Base-by-base conservation (phyloP, 73 alveolate genomes). In the Paramecium caudatum region DNA sequence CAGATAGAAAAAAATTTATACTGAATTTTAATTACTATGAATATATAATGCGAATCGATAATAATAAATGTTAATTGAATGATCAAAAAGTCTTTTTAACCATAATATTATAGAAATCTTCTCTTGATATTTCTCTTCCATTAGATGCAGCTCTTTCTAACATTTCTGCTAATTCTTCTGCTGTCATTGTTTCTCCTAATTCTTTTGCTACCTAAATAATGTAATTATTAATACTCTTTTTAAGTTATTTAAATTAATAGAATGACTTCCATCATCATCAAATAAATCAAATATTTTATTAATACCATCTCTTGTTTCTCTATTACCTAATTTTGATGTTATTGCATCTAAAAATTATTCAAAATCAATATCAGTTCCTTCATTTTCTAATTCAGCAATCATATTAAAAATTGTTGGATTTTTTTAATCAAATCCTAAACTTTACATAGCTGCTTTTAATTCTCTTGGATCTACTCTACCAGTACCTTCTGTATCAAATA, bases 391-490 rank as follows among this genome's bases (percentile, higher is more conserved):
- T 82, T 98, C 99, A 37, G 99, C 99, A 37, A 98, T 96, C 98
- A 98, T 96, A 65, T 95, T 92, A 95, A 85, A 97, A 90, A 98
- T 98, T 61, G 99, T 97, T 10, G 99, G 99, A 86, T 98, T 98
- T 93, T 98, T 96, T 61, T 95, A 91, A 91, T 98, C 99, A 91
- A 96, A 98, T 47, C 99, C 99, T 68, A 97, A 91, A 63, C 96
- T 91, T 82, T 97, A 91, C 99, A 98, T 98, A 68, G 99, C 98
- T 39, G 98, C 99, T 90, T 96, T 98, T 61, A 98, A 95, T 94
- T 98, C 99, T 88, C 94, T 94, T 80, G 99, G 99, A 85, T 98
- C 99, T 21, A 98, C 96, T 90, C 94, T 95, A 19, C 99, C 99
- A 43, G 98, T 91, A 34, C 99, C 99, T 50, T 96, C 99, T 25